Percentiles rank a stretch among this genome's conserved stretches.
Evolutionary conservation across 441 rosid species (phyloP).

Genomic region (Mallotus repandus): DNA sequence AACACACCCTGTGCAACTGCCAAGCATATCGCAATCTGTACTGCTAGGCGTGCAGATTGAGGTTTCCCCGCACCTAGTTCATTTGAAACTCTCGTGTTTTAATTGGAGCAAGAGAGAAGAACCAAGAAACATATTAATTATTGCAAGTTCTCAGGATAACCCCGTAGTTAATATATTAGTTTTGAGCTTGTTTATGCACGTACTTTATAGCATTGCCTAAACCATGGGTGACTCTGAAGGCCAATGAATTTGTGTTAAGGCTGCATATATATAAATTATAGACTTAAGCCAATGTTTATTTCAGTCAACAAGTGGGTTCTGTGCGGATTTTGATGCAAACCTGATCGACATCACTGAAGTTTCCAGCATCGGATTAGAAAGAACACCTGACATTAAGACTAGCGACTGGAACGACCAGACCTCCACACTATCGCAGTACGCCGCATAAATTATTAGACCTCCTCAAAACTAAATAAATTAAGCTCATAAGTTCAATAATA

Average conservation of each 20-base stretch:
- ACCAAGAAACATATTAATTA: neutral
- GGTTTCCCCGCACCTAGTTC: slow-evolving; percentile 58
- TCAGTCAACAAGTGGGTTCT: too few species aligned
- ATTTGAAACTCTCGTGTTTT: slow-evolving; percentile 62
- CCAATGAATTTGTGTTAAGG: slow-evolving; percentile 38
- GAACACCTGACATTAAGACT: slow-evolving; percentile 50
- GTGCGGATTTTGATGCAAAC: slow-evolving; percentile 17
- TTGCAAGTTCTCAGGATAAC: neutral
- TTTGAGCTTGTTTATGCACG: neutral
- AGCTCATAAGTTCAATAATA: neutral
- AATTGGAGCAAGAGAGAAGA: neutral
- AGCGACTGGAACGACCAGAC: slow-evolving; percentile 56
- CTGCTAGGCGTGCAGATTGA: slow-evolving; percentile 37
- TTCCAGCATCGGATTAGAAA: slow-evolving; percentile 55
- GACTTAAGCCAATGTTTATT: neutral
- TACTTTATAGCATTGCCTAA: slow-evolving; percentile 49
- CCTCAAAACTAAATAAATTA: slow-evolving; percentile 16
- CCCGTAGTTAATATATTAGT: neutral
- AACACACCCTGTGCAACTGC: slow-evolving; percentile 27
- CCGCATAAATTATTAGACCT: neutral
- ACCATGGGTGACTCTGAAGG: slow-evolving; percentile 44
- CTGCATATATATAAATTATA: slow-evolving; percentile 23
- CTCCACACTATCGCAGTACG: slow-evolving; percentile 38
- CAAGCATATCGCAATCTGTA: slow-evolving; percentile 27
- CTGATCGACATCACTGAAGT: slow-evolving; percentile 52